Evolutionary conservation across 768 basidiomycete genomes (phyloP), one percentile per base, ranked within the genome.

Genomic region (Pisolithus tinctorius): DNA sequence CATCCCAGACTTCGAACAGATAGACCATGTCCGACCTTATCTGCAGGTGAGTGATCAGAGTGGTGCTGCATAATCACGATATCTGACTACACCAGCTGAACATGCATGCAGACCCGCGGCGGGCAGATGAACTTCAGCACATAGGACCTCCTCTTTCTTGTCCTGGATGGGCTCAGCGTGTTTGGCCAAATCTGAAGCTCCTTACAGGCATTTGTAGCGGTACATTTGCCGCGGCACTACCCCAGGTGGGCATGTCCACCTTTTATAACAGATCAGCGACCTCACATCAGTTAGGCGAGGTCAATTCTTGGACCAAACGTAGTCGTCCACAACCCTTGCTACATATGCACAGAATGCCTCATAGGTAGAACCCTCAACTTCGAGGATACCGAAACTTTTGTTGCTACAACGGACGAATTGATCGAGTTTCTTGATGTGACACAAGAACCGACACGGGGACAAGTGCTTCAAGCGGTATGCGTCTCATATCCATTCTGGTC

Each of bases 391-490:
- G 56, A 58, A 23, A 50, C 42, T 4, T 60, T 58, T 13, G 47
- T 58, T 29, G 44, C 51, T 10, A 4, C 1, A 17, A 8, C 13
- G 1, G 47, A 49, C 3, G 54, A 54, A 0, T 6, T 59, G 9
- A 23, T 58, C 0, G 61, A 60, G 47, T 64, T 59, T 34, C 45
- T 64, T 34, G 59, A 62, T 6, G 31, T 58, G 8, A 37, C 55
- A 9, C 27, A 23, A 13, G 55, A 53, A 3, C 53, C 47, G 27
- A 45, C 47, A 20, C 50, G 48, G 14, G 45, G 57, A n/a, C 51
- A 57, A 20, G n/a, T 63, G n/a, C 14, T 51, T 30, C 54, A 59
- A 17, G 47, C 50, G 1, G 62, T 63, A 14, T 36, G 61, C 54
- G 6, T 41, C 38, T 30, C 6, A 6, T 31, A 6, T 1, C 4